Percentiles rank a stretch among this genome's conserved stretches.
Conservation (phyloP, 2,329 filamentous ascomycete species). For the Chalaropsis thielavioides region DNA sequence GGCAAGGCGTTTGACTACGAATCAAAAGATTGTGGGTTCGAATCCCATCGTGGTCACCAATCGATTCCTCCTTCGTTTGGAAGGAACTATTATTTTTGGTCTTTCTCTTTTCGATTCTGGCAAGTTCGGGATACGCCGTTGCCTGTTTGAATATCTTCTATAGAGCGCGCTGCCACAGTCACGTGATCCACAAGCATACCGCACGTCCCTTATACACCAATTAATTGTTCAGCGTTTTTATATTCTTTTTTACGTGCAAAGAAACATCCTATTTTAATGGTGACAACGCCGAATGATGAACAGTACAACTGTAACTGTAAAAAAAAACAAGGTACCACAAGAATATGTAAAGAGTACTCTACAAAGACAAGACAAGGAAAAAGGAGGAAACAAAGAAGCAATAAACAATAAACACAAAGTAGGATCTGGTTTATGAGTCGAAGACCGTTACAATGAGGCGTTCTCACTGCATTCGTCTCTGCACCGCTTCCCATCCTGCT, state of each 20-base stretch:
- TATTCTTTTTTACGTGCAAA: not conserved
- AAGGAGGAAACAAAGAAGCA: not conserved
- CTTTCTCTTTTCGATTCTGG: not conserved
- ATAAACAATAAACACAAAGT: not conserved
- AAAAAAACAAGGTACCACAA: not conserved
- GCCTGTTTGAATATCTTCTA: not conserved
- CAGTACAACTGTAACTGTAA: not conserved
- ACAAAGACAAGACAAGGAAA: not conserved
- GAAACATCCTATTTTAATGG: not conserved
- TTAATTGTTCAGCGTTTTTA: too few relatives aligned
- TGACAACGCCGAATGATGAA: not conserved
- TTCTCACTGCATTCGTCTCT: not conserved
- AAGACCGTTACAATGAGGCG: not conserved
- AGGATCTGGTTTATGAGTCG: not conserved
- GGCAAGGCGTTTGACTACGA: constrained; percentile 14
- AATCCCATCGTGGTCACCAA: constrained; percentile 10
- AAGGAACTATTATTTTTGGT: not conserved
- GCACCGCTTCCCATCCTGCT: not conserved
- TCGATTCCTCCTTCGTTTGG: not conserved
- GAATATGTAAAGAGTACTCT: not conserved
- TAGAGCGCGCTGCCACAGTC: not conserved
- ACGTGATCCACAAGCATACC: not conserved
- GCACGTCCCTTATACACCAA: not conserved
- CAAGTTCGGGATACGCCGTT: not conserved
- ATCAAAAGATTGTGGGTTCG: constrained; percentile 12